These are phyloP conservation scores for Crithidia expoeki DNA, from an alignment of 208 protist species.

Conservation along the genomic window DNA sequence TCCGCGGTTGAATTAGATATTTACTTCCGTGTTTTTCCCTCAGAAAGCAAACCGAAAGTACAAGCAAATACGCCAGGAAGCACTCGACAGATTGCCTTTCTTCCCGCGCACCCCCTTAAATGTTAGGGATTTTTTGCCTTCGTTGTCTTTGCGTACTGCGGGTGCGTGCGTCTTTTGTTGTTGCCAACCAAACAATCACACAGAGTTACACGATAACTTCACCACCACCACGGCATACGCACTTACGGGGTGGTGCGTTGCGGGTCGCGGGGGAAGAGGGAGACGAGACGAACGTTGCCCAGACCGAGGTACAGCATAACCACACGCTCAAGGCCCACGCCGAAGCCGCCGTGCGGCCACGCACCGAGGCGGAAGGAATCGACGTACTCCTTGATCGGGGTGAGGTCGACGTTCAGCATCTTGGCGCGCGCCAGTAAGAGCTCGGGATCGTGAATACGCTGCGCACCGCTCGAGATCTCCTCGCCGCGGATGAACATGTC, in stretches of 20 bases:
- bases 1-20: no score
- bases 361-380: constrained; percentile 98
- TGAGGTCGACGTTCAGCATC: constrained; percentile 83
- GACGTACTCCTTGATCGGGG: constrained; percentile 96
- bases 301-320: constrained; percentile 99
- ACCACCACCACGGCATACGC: not conserved
- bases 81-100: not conserved
- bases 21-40: no score
- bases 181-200: not conserved
- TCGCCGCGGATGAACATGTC: constrained; percentile 99
- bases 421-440: constrained; percentile 91
- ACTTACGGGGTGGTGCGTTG: constrained; percentile 93
- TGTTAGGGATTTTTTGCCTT: not conserved
- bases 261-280: constrained; percentile 99
- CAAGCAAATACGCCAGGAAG: constrained; percentile 11
- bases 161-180: not conserved
- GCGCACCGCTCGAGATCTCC: constrained; percentile 99
- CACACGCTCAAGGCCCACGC: constrained; percentile 99
- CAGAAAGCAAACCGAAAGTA: constrained; percentile 4
- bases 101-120: not conserved
- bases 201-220: not conserved
- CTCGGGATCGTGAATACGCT: constrained; percentile 98
- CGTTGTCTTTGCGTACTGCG: not conserved
- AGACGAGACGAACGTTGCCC: constrained; percentile 97
- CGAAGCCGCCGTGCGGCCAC: constrained; percentile 98